Percentiles rank a stretch among this genome's conserved stretches.
Evolutionary conservation across 495 filamentous ascomycete species (phyloP).

Genomic region (Letharia lupina): DNA sequence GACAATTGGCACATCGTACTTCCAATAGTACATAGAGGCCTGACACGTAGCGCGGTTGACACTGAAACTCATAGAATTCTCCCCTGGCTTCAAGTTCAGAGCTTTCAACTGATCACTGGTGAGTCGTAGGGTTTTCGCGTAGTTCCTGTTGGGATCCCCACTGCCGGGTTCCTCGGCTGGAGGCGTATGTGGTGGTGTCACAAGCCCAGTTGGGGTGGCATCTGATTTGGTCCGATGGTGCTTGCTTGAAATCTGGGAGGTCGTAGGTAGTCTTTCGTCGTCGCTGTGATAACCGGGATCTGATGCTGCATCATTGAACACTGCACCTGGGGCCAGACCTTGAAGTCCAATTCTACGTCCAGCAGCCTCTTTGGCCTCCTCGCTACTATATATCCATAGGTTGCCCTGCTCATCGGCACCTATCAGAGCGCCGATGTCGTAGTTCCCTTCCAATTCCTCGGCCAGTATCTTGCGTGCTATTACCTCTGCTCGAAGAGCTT

Average conservation of each 20-base stretch:
- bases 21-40: conserved; percentile 90
- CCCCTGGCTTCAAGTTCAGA: conserved; percentile 69
- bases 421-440: conserved; percentile 92
- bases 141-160: conserved; percentile 69
- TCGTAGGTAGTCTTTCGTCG: conserved; percentile 38
- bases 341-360: conserved; percentile 44
- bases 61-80: conserved; percentile 90
- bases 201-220: conserved; percentile 53
- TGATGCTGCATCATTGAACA: conserved; percentile 67
- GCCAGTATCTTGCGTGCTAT: conserved; percentile 92
- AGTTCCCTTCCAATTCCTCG: conserved; percentile 88
- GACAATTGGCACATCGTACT: conserved; percentile 79
- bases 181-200: conserved; percentile 73
- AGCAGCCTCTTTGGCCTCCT: conserved; percentile 82
- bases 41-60: conserved; percentile 89
- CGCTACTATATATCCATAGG: conserved; percentile 96
- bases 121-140: conserved; percentile 93
- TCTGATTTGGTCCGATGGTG: conserved; percentile 62
- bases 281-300: conserved; percentile 95
- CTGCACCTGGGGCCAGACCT: conserved; percentile 43
- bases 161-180: conserved; percentile 41
- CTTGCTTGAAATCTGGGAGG: conserved; percentile 32
- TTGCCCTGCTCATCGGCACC: conserved; percentile 93
- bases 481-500: conserved; percentile 81
- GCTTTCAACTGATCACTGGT: conserved; percentile 93